Conservation (phyloP, 2,329 filamentous ascomycete genomes). For the Fonsecaea multimorphosa region DNA sequence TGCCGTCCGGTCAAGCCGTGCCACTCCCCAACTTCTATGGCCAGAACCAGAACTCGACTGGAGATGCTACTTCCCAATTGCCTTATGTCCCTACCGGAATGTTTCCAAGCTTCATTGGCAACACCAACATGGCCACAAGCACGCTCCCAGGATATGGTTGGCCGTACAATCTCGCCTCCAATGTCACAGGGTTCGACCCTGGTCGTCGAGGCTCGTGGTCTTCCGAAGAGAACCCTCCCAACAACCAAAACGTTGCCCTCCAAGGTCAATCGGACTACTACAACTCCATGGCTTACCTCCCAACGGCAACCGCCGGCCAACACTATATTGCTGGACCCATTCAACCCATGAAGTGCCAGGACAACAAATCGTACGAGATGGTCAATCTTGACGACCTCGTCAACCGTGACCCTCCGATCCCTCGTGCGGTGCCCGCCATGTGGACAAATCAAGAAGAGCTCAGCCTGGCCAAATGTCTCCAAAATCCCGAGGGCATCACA, state of each 20-base stretch:
- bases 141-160: slow-evolving; percentile 46
- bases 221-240: slow-evolving; percentile 56
- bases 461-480: slow-evolving; percentile 89
- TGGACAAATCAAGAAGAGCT: slow-evolving; percentile 82
- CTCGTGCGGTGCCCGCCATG: slow-evolving; percentile 85
- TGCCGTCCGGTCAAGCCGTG: slow-evolving; percentile 39
- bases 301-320: slow-evolving; percentile 62
- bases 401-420: slow-evolving; percentile 79
- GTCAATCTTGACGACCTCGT: slow-evolving; percentile 68
- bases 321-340: slow-evolving; percentile 44
- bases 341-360: slow-evolving; percentile 55
- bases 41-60: slow-evolving; percentile 28
- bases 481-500: slow-evolving; percentile 92
- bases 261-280: slow-evolving; percentile 56
- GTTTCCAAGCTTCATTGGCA: slow-evolving; percentile 45
- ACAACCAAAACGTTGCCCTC: slow-evolving; percentile 59
- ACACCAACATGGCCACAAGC: slow-evolving; percentile 43
- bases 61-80: slow-evolving; percentile 31
- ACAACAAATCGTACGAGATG: slow-evolving; percentile 52
- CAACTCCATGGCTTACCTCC: slow-evolving; percentile 61
- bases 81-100: slow-evolving; percentile 48
- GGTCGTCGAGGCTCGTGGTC: slow-evolving; percentile 51
- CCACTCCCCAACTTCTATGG: slow-evolving; percentile 37
- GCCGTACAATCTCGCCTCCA: slow-evolving; percentile 47
- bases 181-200: slow-evolving; percentile 46